Base-by-base conservation (phyloP, 2,329 filamentous ascomycete genomes). In the Aspergillus terreus region DNA sequence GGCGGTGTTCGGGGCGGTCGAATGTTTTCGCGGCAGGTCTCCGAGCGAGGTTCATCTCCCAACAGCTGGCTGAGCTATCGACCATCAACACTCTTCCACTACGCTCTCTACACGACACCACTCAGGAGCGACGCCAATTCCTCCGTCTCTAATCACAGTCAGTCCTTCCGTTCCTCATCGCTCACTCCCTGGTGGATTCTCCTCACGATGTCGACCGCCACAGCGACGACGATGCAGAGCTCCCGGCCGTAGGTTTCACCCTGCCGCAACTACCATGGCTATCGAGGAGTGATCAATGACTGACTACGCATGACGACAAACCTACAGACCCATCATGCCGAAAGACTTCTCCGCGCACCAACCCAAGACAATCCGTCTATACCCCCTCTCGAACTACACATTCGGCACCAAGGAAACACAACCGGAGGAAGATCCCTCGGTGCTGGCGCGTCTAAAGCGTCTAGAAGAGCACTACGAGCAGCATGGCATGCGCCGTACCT, bases 321-420 rank as follows among this genome's bases (percentile, higher is more conserved):
- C 15, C 41, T 50, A 38, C 54, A 83, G 82, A 15, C 91, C 92
- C 21, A 84, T 86, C 56, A 81, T 90, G 48, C 91, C 92, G 23
- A 85, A 89, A 57, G 76, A 85, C 60, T 99, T 99, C 81, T 89
- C 92, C 68, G 85, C 83, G 47, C 91, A 92, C 70, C 94, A 99
- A 73, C 90, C 92, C 32, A 78, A 85, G 62, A 94, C 91, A 2
- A 92, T 99, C 66, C 88, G 89, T 48, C 83, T 99, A 23, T 97
- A 92, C 68, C 94, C 94, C 32, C 82, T 99, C 45, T 96, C 91
- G 61, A 99, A 97, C 80, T 99, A 99, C 79, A 97, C 94, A 21
- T 97, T 99, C 66, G 92, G 92, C 57, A 95, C 95, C 55, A 99
- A 99, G 75, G 94, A 97, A 78, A 95, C 89, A 19, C 94, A 99